Evolutionary conservation across 768 basidiomycete genomes (phyloP), one percentile per base, ranked within the genome.

Genomic region (Boletus rubroflammeus): DNA sequence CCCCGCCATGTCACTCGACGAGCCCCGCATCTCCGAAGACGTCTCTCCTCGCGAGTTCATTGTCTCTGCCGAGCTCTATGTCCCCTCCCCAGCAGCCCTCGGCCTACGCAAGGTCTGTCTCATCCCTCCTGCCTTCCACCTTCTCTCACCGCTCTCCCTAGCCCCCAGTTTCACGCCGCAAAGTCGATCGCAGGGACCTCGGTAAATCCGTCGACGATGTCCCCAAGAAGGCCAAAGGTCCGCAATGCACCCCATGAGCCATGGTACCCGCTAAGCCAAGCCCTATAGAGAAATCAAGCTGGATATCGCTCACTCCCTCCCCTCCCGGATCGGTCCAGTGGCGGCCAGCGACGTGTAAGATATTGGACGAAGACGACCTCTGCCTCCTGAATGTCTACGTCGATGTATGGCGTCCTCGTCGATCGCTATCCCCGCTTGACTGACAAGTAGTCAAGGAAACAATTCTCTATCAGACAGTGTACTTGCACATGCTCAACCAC

Each of bases 311-410:
- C 17, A 70, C 80, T 38, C 81, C 80, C 58, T 75, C 76, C 23
- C 59, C 79, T 28, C 67, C 75, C 26, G 75, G 76, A 32, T 70
- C 76, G 8, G 85, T 83, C 14, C 83, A 85, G 39, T 92, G 90
- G 90, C 76, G 87, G 63, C 70, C 78, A 39, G 89, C 85, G 23
- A 84, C 81, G 11, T 91, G 89, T 70, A 86, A 78, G 62, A 73
- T 92, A 51, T 68, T 76, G 38, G 85, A 88, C 61, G 85, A 88
- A 68, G 83, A 81, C 32, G 81, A 82, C 45, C 76, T 81, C 29
- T 88, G 83, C 66, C 74, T 84, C 51, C 70, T 91, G 43, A 86
- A 86, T 60, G 80, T 92, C 53, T 90, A 89, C 64, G 73, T 90
- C 54, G 87, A 90, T 57, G 89, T 89, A 66, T 59, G 83, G 67